Evolutionary conservation across 768 basidiomycete genomes (phyloP).

Genomic region (Podaxis carcinomalis): DNA sequence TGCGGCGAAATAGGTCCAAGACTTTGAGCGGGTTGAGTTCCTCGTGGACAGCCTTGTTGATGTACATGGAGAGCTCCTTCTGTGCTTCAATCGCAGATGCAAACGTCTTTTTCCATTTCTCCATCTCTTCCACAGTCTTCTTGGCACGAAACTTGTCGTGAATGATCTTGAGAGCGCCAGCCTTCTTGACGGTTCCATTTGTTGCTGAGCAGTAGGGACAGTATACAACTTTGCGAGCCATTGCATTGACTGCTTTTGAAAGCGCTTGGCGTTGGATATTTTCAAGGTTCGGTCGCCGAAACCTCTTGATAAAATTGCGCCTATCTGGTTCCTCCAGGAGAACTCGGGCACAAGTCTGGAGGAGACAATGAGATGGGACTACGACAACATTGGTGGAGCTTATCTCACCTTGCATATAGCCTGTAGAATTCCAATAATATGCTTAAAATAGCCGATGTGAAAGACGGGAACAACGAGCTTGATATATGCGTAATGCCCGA

Average conservation of each 20-base stretch:
- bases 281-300: conserved; percentile 86
- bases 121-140: conserved; percentile 86
- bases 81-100: conserved; percentile 77
- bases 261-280: conserved; percentile 84
- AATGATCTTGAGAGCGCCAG: conserved; percentile 89
- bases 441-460: conserved; percentile 98
- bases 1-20: conserved; percentile 84
- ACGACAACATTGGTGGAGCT: neutral
- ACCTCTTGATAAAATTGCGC: conserved; percentile 79
- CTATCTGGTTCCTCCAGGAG: conserved; percentile 86
- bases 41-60: conserved; percentile 86
- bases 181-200: conserved; percentile 96
- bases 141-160: conserved; percentile 97
- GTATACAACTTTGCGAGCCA: conserved; percentile 85
- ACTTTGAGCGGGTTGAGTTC: conserved; percentile 95
- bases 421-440: conserved; percentile 89
- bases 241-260: conserved; percentile 79
- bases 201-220: conserved; percentile 92
- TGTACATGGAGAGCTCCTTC: conserved; percentile 78
- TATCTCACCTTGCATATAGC: conserved; percentile 88
- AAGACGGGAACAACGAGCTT: conserved; percentile 96
- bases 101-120: conserved; percentile 83
- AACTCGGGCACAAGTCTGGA: conserved; percentile 86
- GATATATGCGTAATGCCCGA: conserved; percentile 98
- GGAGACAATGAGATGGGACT: neutral